A percentile compares a stretch with the other conserved stretches of the same genome.
phyloP scores from a whole-genome alignment of 2,329 filamentous ascomycete genomes.

The Venturiaceae sp. region DNA sequence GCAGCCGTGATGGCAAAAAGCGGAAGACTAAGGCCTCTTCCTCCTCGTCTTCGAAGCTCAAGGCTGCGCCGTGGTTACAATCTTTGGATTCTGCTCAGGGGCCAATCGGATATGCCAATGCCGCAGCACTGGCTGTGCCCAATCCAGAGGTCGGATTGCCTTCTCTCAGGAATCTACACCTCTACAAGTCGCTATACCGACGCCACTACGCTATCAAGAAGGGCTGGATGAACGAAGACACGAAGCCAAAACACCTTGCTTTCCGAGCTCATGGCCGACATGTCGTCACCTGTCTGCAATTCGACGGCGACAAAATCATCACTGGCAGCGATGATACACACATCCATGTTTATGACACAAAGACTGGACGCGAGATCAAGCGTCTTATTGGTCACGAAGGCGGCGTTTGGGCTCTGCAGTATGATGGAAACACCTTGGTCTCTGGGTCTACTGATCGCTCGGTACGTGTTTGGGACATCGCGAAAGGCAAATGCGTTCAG shows the following conservation, averaged over 20 bases:
- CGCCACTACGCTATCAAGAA: constrained; percentile 83
- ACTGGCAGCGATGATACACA: constrained; percentile 96
- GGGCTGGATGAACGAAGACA: constrained; percentile 79
- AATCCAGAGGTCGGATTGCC: constrained; percentile 72
- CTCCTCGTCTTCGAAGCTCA: constrained; percentile 27
- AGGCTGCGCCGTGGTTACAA: constrained; percentile 35
- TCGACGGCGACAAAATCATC: constrained; percentile 95
- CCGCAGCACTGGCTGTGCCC: constrained; percentile 72
- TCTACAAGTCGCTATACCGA: constrained; percentile 94
- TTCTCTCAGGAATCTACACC: constrained; percentile 71
- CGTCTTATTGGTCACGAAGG: constrained; percentile 90
- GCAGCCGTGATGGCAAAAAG: constrained; percentile 18
- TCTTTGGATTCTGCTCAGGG: constrained; percentile 56
- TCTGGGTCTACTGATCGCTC: constrained; percentile 94
- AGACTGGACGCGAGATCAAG: constrained; percentile 75
- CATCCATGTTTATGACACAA: constrained; percentile 96
- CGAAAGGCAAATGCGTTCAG: constrained; percentile 83
- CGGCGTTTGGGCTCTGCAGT: constrained; percentile 95
- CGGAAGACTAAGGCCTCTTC: constrained; percentile 45
- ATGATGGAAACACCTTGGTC: constrained; percentile 88
- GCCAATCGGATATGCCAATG: constrained; percentile 75
- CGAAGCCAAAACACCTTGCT: constrained; percentile 81
- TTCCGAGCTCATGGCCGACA: constrained; percentile 95
- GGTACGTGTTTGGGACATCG: constrained; percentile 99
- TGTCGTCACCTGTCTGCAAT: constrained; percentile 95